phyloP scores from a whole-genome alignment of 2,329 filamentous ascomycete genomes.

The Pestalotiopsis sp. region DNA sequence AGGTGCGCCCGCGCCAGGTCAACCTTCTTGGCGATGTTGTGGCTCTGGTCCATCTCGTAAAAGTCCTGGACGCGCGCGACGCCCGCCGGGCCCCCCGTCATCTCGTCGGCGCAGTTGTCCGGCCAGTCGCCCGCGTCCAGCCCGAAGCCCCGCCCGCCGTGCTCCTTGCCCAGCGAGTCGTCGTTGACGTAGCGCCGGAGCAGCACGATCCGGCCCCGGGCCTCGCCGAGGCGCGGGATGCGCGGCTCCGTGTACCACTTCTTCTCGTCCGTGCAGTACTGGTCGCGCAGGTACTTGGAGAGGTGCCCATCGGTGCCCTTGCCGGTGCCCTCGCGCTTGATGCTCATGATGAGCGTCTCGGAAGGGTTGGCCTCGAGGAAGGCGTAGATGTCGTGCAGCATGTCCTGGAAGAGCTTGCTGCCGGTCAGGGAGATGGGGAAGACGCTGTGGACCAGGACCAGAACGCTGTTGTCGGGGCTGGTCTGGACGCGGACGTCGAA shows the following conservation, averaged over 20 bases:
- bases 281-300: conserved; percentile 67
- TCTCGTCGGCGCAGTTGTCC: conserved; percentile 77
- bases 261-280: conserved; percentile 61
- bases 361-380: conserved; percentile 78
- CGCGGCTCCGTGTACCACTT: conserved; percentile 79
- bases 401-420: conserved; percentile 72
- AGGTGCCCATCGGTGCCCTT: conserved; percentile 78
- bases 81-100: conserved; percentile 61
- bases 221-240: conserved; percentile 77
- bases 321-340: conserved; percentile 91
- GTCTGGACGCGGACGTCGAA: conserved; percentile 80
- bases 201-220: conserved; percentile 79
- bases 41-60: conserved; percentile 78
- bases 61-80: conserved; percentile 89
- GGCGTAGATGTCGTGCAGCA: conserved; percentile 69
- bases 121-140: conserved; percentile 73
- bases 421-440: conserved; percentile 88
- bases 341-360: conserved; percentile 80
- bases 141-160: conserved; percentile 53
- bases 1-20: conserved; percentile 72
- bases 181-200: conserved; percentile 76
- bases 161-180: conserved; percentile 49
- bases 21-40: conserved; percentile 81
- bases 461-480: conserved; percentile 56
- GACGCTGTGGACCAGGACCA: conserved; percentile 83